These are phyloP conservation scores for Nicotiana attenuata DNA, from an alignment of 257 asterid genomes.

Conservation along the genomic window DNA sequence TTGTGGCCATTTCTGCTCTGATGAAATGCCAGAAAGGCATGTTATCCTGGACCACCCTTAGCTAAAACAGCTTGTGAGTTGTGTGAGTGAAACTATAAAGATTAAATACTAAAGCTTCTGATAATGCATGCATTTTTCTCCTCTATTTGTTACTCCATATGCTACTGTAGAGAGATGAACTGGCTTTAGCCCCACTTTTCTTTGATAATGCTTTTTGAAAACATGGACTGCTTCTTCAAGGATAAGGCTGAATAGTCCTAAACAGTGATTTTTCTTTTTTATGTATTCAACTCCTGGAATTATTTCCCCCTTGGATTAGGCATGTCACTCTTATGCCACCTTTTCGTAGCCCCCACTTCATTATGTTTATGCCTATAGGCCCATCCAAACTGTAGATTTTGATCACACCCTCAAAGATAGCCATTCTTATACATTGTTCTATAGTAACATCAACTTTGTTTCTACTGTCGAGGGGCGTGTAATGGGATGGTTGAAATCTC, in stretches of 20 bases:
- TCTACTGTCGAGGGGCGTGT: neutral
- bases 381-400: neutral
- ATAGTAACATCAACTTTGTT: neutral
- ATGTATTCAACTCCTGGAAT: neutral
- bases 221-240: neutral
- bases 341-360: slow-evolving; percentile 14
- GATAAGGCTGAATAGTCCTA: slow-evolving; percentile 10
- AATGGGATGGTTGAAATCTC: neutral
- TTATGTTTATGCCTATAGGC: neutral
- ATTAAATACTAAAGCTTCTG: slow-evolving; percentile 37
- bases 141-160: slow-evolving; percentile 33
- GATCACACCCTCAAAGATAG: neutral
- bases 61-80: slow-evolving; percentile 6
- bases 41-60: slow-evolving; percentile 45
- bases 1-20: slow-evolving; percentile 28
- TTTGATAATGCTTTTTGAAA: slow-evolving; percentile 9
- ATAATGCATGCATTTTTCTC: slow-evolving; percentile 33
- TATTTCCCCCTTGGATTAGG: slow-evolving; percentile 3
- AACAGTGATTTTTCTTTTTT: neutral
- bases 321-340: slow-evolving; percentile 7
- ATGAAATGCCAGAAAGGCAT: slow-evolving; percentile 34
- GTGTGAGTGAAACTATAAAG: slow-evolving; percentile 27
- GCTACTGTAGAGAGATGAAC: slow-evolving; percentile 34
- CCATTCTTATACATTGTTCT: neutral
- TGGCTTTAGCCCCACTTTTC: slow-evolving; percentile 43